Evolutionary conservation across 257 asterid genomes (phyloP).

Genomic region (Solanum sejunctum): DNA sequence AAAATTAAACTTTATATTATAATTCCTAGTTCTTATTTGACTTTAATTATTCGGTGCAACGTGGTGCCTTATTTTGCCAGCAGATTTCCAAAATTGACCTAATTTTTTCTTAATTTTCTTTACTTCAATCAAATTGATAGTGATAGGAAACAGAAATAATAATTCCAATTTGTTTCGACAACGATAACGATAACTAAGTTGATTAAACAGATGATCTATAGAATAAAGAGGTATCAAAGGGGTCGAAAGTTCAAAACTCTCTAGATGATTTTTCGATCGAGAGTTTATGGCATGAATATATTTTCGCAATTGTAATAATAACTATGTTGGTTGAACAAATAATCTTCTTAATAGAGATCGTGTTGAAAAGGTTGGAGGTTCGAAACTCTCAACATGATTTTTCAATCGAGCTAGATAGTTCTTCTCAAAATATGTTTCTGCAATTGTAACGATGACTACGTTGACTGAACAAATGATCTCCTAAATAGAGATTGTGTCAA

Average conservation of each 20-base stretch:
- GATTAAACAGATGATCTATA: accelerated
- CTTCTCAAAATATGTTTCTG: background rate
- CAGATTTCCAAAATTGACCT: background rate
- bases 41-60: background rate
- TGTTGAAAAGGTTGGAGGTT: background rate
- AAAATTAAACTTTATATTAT: background rate
- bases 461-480: background rate
- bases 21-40: background rate
- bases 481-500: background rate
- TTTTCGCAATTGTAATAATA: no score
- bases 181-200: accelerated
- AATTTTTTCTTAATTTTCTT: background rate
- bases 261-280: background rate
- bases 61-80: background rate
- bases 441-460: no score
- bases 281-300: background rate
- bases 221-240: background rate
- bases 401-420: background rate
- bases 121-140: background rate
- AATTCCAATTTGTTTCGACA: background rate
- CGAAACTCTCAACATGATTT: background rate
- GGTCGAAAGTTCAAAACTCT: background rate
- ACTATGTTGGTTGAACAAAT: accelerated
- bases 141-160: background rate
- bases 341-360: background rate